Conservation (phyloP, 2,329 filamentous ascomycete species). For the Penicillium sp. region DNA sequence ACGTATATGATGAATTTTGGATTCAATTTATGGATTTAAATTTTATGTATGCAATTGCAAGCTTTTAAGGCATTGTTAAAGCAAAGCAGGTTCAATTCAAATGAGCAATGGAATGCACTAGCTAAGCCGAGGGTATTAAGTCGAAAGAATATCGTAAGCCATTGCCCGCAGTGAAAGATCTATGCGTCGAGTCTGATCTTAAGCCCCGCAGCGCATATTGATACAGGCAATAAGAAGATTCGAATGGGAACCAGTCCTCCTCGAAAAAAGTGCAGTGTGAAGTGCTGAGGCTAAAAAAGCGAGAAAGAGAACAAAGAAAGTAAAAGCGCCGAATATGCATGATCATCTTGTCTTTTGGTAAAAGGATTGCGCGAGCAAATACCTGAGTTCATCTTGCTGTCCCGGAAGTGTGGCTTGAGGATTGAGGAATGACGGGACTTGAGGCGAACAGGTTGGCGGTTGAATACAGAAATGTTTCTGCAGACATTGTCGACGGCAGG, state of each 20-base stretch:
- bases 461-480: slow-evolving; percentile 23
- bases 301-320: not conserved
- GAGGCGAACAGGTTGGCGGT: slow-evolving; percentile 23
- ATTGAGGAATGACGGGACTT: slow-evolving; percentile 21
- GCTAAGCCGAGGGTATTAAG: slow-evolving; percentile 20
- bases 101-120: not conserved
- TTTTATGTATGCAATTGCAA: not conserved
- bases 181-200: not conserved
- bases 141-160: slow-evolving; percentile 7
- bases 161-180: slow-evolving; percentile 2
- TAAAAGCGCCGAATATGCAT: slow-evolving; percentile 17
- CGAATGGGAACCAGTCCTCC: slow-evolving; percentile 19
- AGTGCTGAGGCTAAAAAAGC: not conserved
- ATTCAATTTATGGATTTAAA: not conserved
- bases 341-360: slow-evolving; percentile 4
- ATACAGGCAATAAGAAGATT: not conserved
- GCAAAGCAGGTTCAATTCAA: not conserved
- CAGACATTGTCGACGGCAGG: slow-evolving; percentile 15
- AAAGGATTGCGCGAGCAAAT: not conserved
- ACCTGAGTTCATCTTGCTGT: slow-evolving; percentile 25
- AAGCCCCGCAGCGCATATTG: not conserved
- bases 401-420: slow-evolving; percentile 26
- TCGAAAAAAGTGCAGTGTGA: not conserved
- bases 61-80: too few species aligned
- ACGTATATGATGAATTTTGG: too few species aligned